These are phyloP conservation scores for Clavispora phyllophila DNA, from an alignment of 805 yeast genomes.

Conservation along the genomic window DNA sequence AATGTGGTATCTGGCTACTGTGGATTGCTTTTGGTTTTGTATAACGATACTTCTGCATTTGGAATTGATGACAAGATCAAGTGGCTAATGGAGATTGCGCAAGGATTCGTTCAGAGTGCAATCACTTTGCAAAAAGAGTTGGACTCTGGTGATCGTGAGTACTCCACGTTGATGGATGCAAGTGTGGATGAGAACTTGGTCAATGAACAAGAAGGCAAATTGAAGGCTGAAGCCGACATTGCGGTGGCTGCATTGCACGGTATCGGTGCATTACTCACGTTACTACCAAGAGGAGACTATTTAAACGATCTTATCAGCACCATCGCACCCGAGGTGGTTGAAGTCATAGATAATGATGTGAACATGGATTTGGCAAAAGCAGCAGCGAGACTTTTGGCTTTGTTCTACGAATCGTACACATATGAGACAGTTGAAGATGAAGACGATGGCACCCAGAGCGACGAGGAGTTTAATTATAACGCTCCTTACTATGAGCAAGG, in stretches of 20 bases:
- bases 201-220: constrained; percentile 26
- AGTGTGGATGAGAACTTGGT: constrained; percentile 32
- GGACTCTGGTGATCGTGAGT: constrained; percentile 39
- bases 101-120: constrained; percentile 30
- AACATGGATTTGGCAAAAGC: constrained; percentile 47
- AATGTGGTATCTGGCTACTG: constrained; percentile 34
- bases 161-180: constrained; percentile 35
- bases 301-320: constrained; percentile 36
- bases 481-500: constrained; percentile 53
- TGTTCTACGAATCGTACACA: constrained; percentile 48
- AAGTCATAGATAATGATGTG: constrained; percentile 37
- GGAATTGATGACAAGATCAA: constrained; percentile 44
- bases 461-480: constrained; percentile 40
- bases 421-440: constrained; percentile 38
- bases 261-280: constrained; percentile 39
- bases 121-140: constrained; percentile 26
- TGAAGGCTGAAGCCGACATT: constrained; percentile 30
- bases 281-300: constrained; percentile 39
- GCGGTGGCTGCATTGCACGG: constrained; percentile 45
- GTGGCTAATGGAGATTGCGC: constrained; percentile 42
- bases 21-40: constrained; percentile 37
- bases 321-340: constrained; percentile 28
- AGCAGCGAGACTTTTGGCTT: constrained; percentile 51
- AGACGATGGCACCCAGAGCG: constrained; percentile 32
- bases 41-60: constrained; percentile 45